Evolutionary conservation across 345 rosid species (phyloP).

Genomic region (Crucihimalaya himalaica): DNA sequence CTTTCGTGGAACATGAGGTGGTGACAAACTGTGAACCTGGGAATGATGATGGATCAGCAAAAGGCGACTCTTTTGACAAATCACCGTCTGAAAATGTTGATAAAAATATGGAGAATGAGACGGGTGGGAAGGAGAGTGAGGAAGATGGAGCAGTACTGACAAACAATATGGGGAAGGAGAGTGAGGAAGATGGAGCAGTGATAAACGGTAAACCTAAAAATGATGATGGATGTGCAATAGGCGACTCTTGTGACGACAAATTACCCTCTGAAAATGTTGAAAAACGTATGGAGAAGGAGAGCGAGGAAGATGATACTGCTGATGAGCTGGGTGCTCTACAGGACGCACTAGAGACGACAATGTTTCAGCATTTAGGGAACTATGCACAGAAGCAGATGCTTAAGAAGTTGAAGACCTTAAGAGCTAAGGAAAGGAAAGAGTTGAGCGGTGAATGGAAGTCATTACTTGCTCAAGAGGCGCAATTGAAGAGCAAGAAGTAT

Average conservation of each 20-base stretch:
- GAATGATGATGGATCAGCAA: constrained; percentile 7
- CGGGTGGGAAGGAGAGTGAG: background rate
- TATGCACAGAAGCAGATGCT: constrained; percentile 4
- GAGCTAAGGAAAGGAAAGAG: constrained; percentile 13
- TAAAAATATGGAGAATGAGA: background rate
- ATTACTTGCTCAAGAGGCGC: constrained; percentile 3
- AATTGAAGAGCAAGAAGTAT: constrained; percentile 3
- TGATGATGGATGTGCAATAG: background rate
- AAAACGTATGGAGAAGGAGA: background rate
- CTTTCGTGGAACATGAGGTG: background rate
- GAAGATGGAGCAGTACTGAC: constrained; percentile 1
- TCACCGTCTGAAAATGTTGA: background rate
- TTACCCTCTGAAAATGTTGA: background rate
- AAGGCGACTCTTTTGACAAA: background rate
- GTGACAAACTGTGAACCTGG: background rate
- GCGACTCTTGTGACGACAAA: background rate
- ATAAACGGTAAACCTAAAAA: background rate
- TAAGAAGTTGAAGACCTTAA: background rate
- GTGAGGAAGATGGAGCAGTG: background rate
- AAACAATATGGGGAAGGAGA: background rate
- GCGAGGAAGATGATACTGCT: background rate
- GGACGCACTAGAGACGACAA: constrained; percentile 11
- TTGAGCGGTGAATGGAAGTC: constrained; percentile 23
- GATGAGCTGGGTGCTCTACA: constrained; percentile 17
- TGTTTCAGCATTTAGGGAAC: background rate